Conservation (phyloP, 2,329 filamentous ascomycete genomes). For the Fusarium drepaniforme region DNA sequence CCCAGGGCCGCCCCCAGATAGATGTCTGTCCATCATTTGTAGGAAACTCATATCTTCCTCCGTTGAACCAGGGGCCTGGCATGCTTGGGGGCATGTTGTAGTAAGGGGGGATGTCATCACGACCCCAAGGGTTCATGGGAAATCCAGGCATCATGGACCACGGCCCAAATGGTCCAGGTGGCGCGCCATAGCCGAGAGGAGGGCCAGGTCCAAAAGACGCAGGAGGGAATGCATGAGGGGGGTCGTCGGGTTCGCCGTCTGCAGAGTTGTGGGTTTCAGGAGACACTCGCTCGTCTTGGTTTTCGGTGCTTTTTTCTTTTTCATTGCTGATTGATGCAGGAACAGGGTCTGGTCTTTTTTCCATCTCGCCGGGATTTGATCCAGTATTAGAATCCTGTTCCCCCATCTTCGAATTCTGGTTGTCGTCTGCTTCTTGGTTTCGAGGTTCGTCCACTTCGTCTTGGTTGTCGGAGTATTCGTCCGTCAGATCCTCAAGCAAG, state of each 20-base stretch:
- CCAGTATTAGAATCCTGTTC: not conserved
- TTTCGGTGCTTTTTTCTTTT: not conserved
- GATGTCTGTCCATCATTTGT: conserved; percentile 47
- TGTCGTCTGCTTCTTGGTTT: conserved; percentile 16
- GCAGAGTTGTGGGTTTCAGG: not conserved
- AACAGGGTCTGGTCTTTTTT: not conserved
- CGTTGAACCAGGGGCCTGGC: conserved; percentile 19
- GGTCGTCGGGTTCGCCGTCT: not conserved
- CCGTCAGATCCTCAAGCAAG: conserved; percentile 48
- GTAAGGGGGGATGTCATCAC: conserved; percentile 38
- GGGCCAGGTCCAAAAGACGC: not conserved
- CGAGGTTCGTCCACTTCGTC: conserved; percentile 20
- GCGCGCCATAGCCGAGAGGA: conserved; percentile 1
- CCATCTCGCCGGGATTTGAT: not conserved
- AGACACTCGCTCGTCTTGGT: not conserved
- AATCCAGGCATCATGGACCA: conserved; percentile 29
- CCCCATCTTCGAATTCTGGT: not conserved
- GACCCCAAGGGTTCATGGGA: conserved; percentile 29
- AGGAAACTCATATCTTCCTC: conserved; percentile 50
- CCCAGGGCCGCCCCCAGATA: conserved; percentile 48
- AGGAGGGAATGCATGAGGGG: not conserved
- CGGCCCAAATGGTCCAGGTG: conserved; percentile 15
- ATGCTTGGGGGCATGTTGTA: conserved; percentile 30
- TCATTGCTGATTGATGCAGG: not conserved
- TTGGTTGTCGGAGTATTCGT: conserved; percentile 37